Evolutionary conservation across 208 protist species (phyloP), one percentile per base, ranked within the genome.

Genomic region (Trypanosoma conorhini): DNA sequence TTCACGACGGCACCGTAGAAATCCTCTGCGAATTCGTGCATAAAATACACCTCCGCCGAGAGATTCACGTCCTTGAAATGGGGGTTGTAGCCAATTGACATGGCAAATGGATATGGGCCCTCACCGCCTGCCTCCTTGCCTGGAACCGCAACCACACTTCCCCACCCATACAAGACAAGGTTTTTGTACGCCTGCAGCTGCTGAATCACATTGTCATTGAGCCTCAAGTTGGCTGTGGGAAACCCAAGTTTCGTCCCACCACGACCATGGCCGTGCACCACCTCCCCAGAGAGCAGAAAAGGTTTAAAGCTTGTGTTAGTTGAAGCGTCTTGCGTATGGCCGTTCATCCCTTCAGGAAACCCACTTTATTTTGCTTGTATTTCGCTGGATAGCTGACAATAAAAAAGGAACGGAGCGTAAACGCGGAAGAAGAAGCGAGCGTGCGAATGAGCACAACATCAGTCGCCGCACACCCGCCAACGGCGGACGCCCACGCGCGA

Each of bases 71-170:
- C 87, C 35, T 86, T 64, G 72, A 96, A 98, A 33, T 97, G 93
- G 1, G 91, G 89, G 77, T 97, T 98, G 76, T 81, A 86, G 33
- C 94, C 94, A 46, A 97, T 79, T 13, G 88, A 95, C 87, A 96
- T 93, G 63, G 85, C 91, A 64, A 96, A 89, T 0, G 85, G 81
- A 64, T 85, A 88, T 5, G 88, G 83, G 0, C 83, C 89, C n/a
- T 67, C 65, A 26, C 66, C 33, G 0, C 21, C 12, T 28, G 15
- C 9, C 21, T 70, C 63, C 48, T 64, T 59, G 21, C 19, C 63
- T 17, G 61, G 66, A 33, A 54, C 61, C 10, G 48, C 65, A 30
- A 87, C 76, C 19, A 97, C 69, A 58, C 79, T 86, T 24, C 92
- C 94, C 76, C 80, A 98, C 12, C 94, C 94, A 67, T 81, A 96